Conservation (phyloP, 441 rosid species). For the Francoa sonchifolia region DNA sequence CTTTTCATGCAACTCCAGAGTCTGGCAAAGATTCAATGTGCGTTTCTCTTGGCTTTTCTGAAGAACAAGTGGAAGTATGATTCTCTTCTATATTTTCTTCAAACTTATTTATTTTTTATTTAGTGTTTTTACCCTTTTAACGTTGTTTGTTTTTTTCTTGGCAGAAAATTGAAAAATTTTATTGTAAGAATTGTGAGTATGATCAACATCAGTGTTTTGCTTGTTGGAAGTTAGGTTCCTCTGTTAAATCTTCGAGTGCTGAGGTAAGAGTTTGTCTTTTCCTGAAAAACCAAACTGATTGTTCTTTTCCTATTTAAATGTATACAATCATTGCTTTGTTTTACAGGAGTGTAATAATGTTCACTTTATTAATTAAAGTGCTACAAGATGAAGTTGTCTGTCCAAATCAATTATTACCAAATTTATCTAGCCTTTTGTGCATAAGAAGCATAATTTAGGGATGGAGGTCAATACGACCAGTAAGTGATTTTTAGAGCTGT, state of each 20-base stretch:
- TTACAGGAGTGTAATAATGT: too few relatives aligned
- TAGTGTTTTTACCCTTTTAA: constrained; percentile 2
- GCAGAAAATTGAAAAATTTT: constrained; percentile 49
- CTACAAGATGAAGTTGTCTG: too few relatives aligned
- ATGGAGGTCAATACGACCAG: too few relatives aligned
- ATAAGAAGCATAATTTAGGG: too few relatives aligned
- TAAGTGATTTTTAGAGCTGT: too few relatives aligned
- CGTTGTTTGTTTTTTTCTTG: constrained; percentile 11
- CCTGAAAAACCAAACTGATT: constrained; percentile 2
- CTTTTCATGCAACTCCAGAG: constrained; percentile 63
- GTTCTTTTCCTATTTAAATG: background rate
- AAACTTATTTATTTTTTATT: constrained; percentile 5
- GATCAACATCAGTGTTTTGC: constrained; percentile 74
- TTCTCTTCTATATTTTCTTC: constrained; percentile 12
- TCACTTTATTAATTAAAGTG: too few relatives aligned
- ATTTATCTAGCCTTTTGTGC: too few relatives aligned
- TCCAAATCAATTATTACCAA: too few relatives aligned
- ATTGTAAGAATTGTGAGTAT: constrained; percentile 64
- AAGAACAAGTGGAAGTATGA: constrained; percentile 55
- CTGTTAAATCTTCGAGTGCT: constrained; percentile 51
- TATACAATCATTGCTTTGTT: background rate
- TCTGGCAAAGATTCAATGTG: constrained; percentile 57
- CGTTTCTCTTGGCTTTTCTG: constrained; percentile 50
- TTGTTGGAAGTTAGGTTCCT: constrained; percentile 74
- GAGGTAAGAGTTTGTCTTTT: constrained; percentile 59